Conservation (phyloP, 257 asterid genomes). For the Solanum arcanum region DNA sequence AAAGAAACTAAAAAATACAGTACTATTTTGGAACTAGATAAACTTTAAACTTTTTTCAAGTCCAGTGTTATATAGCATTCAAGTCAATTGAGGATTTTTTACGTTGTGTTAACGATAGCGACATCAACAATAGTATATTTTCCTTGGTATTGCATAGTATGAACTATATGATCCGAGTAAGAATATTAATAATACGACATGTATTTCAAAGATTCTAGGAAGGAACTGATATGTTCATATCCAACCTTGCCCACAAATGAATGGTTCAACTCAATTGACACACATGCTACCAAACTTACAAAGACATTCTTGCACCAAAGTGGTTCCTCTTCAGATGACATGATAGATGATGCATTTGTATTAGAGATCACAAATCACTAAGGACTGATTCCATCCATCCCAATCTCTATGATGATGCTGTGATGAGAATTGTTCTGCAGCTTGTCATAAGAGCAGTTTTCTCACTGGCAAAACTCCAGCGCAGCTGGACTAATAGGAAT, state of each 20-base stretch:
- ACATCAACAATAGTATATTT: background rate
- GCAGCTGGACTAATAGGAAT: conserved; percentile 57
- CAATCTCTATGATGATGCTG: background rate
- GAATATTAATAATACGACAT: background rate
- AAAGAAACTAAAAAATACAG: background rate
- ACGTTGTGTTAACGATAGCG: background rate
- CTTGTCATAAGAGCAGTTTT: background rate
- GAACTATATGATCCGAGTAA: background rate
- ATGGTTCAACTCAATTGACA: background rate
- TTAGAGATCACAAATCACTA: background rate
- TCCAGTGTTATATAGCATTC: background rate
- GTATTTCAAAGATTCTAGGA: background rate
- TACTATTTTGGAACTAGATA: background rate
- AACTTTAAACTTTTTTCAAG: background rate
- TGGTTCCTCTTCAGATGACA: background rate
- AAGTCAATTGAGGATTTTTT: background rate
- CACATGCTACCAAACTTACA: background rate
- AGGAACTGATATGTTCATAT: background rate
- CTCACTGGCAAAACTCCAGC: conserved; percentile 14
- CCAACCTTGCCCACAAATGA: background rate
- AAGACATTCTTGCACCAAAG: background rate
- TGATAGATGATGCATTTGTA: background rate
- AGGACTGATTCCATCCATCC: background rate
- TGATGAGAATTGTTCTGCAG: background rate
- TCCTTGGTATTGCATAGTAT: background rate